Evolutionary conservation across 2,329 filamentous ascomycete genomes (phyloP).

Genomic region (Ascochyta rabiei): DNA sequence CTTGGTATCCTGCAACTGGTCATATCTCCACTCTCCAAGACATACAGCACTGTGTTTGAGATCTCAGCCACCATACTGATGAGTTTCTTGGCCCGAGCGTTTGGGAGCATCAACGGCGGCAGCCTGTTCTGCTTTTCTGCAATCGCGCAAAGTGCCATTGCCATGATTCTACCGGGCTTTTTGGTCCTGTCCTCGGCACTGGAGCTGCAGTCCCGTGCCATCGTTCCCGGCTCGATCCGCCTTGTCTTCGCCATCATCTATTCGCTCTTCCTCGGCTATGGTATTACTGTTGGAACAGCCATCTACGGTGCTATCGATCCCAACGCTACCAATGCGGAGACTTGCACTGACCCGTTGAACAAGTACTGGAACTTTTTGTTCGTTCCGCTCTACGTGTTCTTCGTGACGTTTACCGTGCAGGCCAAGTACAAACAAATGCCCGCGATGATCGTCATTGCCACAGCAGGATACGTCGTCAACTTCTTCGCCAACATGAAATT

Average conservation of each 20-base stretch:
- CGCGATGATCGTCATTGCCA: conserved; percentile 74
- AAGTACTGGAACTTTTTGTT: conserved; percentile 69
- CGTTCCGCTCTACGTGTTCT: conserved; percentile 75
- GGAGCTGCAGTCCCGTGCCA: conserved; percentile 54
- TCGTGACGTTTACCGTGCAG: conserved; percentile 75
- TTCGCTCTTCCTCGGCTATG: conserved; percentile 57
- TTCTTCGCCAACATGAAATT: conserved; percentile 74
- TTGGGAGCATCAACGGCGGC: conserved; percentile 53
- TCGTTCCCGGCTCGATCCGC: conserved; percentile 56
- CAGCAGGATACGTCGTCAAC: conserved; percentile 76
- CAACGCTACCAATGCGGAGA: conserved; percentile 52
- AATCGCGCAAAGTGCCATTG: conserved; percentile 56
- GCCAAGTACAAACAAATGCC: conserved; percentile 79
- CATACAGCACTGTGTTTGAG: conserved; percentile 63
- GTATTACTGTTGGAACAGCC: conserved; percentile 57
- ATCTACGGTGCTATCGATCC: conserved; percentile 55
- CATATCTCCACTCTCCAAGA: conserved; percentile 72
- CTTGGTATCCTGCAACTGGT: conserved; percentile 78
- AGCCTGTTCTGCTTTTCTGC: conserved; percentile 57
- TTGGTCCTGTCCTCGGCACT: conserved; percentile 55
- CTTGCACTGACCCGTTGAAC: conserved; percentile 53
- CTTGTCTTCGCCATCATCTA: conserved; percentile 60
- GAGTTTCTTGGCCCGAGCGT: conserved; percentile 55
- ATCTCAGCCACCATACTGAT: conserved; percentile 55
- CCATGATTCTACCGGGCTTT: conserved; percentile 56